Evolutionary conservation across 768 basidiomycete species (phyloP).

Genomic region (Cystobasidium tubakii): DNA sequence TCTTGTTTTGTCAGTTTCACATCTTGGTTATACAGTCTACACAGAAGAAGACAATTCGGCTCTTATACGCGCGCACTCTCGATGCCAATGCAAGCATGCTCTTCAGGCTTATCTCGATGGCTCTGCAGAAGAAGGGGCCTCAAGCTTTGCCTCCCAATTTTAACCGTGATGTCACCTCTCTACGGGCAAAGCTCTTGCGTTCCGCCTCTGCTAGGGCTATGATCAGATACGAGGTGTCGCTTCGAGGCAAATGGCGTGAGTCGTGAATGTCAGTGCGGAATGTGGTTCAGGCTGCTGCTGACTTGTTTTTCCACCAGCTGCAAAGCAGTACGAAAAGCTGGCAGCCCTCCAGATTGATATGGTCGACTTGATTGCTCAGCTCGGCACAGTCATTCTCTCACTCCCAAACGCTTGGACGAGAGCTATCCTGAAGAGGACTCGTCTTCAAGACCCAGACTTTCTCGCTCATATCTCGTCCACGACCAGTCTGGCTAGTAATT

Average conservation of each 20-base stretch:
- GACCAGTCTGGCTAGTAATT: slow-evolving; percentile 35
- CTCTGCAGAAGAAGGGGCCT: slow-evolving; percentile 35
- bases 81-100: slow-evolving; percentile 34
- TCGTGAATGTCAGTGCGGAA: neutral
- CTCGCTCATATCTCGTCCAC: slow-evolving; percentile 37
- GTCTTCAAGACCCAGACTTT: slow-evolving; percentile 41
- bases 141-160: slow-evolving; percentile 37
- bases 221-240: slow-evolving; percentile 39
- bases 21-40: neutral
- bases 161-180: slow-evolving; percentile 38
- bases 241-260: slow-evolving; percentile 42
- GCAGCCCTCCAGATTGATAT: slow-evolving; percentile 36
- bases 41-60: slow-evolving; percentile 39
- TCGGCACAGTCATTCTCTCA: slow-evolving; percentile 27
- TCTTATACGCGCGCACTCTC: slow-evolving; percentile 39
- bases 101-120: slow-evolving; percentile 38
- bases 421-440: slow-evolving; percentile 41
- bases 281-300: slow-evolving; percentile 2
- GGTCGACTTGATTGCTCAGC: slow-evolving; percentile 41
- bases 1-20: neutral
- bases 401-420: slow-evolving; percentile 41
- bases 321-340: slow-evolving; percentile 10
- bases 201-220: slow-evolving; percentile 34
- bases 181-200: slow-evolving; percentile 25
- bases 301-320: slow-evolving; percentile 1